These are phyloP conservation scores for Oidiodendron maius DNA, from an alignment of 495 filamentous ascomycete genomes.

Conservation along the genomic window DNA sequence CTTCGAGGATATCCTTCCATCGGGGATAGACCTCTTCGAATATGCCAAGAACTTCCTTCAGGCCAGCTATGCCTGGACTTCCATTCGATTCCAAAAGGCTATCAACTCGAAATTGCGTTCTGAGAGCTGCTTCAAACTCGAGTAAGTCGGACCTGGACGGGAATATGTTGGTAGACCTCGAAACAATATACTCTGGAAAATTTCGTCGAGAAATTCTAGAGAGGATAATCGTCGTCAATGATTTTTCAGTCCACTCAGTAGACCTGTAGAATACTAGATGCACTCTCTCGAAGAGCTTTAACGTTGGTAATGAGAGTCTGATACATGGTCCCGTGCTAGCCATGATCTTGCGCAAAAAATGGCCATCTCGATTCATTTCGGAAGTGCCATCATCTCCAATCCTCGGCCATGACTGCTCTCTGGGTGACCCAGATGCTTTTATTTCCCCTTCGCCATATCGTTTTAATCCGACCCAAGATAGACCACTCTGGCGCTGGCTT, in stretches of 20 bases:
- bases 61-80: conserved; percentile 57
- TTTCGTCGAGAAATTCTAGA: conserved; percentile 81
- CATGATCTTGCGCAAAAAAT: conserved; percentile 72
- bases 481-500: conserved; percentile 66
- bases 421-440: conserved; percentile 8
- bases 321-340: conserved; percentile 77
- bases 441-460: conserved; percentile 38
- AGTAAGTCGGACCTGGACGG: conserved; percentile 64
- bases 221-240: conserved; percentile 89
- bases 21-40: conserved; percentile 73
- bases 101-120: conserved; percentile 79
- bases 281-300: conserved; percentile 85
- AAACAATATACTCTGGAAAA: conserved; percentile 88
- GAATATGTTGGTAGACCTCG: conserved; percentile 86
- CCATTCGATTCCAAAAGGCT: conserved; percentile 74
- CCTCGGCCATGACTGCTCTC: conserved; percentile 3
- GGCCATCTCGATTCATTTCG: conserved; percentile 41
- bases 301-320: conserved; percentile 64
- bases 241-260: conserved; percentile 96
- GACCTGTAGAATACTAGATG: conserved; percentile 95
- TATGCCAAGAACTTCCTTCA: conserved; percentile 62
- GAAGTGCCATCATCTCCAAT: conserved; percentile 24
- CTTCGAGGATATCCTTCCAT: conserved; percentile 66
- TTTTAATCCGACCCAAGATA: conserved; percentile 54
- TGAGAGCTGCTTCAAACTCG: conserved; percentile 84